Evolutionary conservation across 169 alveolate genomes (phyloP).

Genomic region (Plasmodium berghei): DNA sequence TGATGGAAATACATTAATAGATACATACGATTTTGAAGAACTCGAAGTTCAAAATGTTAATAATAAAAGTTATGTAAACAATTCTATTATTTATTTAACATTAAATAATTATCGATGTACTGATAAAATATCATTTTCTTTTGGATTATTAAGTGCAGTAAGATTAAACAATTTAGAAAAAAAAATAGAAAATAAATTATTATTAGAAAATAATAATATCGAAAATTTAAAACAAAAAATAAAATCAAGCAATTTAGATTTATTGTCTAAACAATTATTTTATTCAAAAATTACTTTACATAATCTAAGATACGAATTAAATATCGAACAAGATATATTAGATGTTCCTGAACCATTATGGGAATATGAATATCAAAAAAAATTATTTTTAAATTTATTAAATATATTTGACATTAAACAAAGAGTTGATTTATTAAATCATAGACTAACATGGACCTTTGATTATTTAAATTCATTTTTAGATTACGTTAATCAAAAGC

Average conservation of each 20-base stretch:
- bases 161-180: constrained; percentile 72
- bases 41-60: constrained; percentile 69
- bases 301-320: constrained; percentile 67
- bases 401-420: constrained; percentile 78
- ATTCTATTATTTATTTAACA: constrained; percentile 68
- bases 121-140: constrained; percentile 70
- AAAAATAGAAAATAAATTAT: constrained; percentile 73
- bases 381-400: constrained; percentile 75
- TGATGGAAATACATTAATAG: constrained; percentile 3
- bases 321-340: constrained; percentile 77
- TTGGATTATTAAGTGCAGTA: constrained; percentile 71
- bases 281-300: constrained; percentile 68
- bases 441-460: constrained; percentile 81
- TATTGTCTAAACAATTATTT: constrained; percentile 67
- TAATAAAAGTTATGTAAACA: constrained; percentile 61
- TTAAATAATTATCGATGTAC: constrained; percentile 46
- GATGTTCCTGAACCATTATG: constrained; percentile 83
- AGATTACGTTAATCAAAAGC: constrained; percentile 83
- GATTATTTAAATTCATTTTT: constrained; percentile 82
- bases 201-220: constrained; percentile 74
- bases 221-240: constrained; percentile 72
- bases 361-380: constrained; percentile 82
- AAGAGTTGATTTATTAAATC: constrained; percentile 82
- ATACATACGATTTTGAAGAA: constrained; percentile 68
- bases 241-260: constrained; percentile 59